A percentile compares a stretch with the other conserved stretches of the same genome.
Evolutionary conservation across 768 basidiomycete genomes (phyloP).

Genomic region (Auricularia sp.): DNA sequence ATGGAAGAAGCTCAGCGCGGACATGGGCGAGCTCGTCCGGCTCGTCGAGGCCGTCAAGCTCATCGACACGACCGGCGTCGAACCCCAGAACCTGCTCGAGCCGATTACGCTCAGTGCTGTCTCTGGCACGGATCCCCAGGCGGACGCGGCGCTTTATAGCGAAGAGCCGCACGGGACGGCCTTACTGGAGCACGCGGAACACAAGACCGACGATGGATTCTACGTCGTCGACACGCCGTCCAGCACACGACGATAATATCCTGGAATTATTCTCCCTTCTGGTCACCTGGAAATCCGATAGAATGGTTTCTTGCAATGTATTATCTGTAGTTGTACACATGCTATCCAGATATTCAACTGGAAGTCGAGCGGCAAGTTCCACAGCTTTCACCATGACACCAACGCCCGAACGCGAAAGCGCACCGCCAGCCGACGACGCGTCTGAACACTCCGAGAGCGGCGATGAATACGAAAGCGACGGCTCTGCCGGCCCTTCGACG

Average conservation of each 20-base stretch:
- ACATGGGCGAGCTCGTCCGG: slow-evolving; percentile 61
- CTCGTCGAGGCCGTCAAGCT: slow-evolving; percentile 76
- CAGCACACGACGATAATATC: not conserved
- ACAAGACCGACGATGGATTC: slow-evolving; percentile 35
- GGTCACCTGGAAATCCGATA: too few species aligned
- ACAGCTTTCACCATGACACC: too few species aligned
- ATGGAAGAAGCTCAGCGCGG: slow-evolving; percentile 38
- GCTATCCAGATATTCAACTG: too few species aligned
- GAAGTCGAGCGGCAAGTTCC: too few species aligned
- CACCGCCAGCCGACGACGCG: too few species aligned
- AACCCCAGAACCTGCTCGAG: slow-evolving; percentile 16
- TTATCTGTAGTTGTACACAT: too few species aligned
- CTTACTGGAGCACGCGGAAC: slow-evolving; percentile 43
- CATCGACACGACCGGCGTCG: slow-evolving; percentile 25
- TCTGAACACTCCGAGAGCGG: not conserved
- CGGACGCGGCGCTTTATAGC: slow-evolving; percentile 8
- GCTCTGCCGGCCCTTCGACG: not conserved
- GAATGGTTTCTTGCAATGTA: too few species aligned
- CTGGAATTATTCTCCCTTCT: too few species aligned
- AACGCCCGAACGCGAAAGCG: too few species aligned
- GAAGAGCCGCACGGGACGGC: slow-evolving; percentile 27
- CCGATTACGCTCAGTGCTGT: slow-evolving; percentile 18
- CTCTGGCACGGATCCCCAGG: not conserved
- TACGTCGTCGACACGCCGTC: slow-evolving; percentile 46
- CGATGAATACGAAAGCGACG: not conserved